A percentile compares a stretch with the other conserved stretches of the same genome.
Evolutionary conservation across 1,284 basidiomycete species (phyloP).

Genomic region (Albatrellus sp.): DNA sequence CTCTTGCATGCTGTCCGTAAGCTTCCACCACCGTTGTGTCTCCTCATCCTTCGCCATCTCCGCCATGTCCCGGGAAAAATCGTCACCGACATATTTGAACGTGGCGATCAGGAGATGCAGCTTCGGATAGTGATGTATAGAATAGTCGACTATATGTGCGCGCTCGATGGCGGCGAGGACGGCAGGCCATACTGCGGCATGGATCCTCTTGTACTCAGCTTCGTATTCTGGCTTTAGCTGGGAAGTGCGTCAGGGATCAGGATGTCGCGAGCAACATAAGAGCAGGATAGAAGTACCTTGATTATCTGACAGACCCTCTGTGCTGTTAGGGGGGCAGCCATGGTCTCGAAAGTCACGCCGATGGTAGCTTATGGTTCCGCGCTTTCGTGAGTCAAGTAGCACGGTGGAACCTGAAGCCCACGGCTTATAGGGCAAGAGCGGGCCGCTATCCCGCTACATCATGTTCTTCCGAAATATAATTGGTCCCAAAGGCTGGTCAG

Average conservation of each 20-base stretch:
- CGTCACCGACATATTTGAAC: conserved; percentile 50
- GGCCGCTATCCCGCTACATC: no score
- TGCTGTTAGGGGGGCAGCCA: background rate
- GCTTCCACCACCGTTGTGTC: conserved; percentile 65
- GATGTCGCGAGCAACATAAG: background rate
- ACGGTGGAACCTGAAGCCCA: no score
- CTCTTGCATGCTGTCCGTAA: conserved; percentile 72
- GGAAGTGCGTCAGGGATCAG: conserved; percentile 3
- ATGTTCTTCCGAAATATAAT: no score
- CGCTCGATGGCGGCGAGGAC: conserved; percentile 55
- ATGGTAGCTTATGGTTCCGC: no score
- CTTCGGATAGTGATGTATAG: conserved; percentile 57
- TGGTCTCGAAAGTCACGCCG: no score
- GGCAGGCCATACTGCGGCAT: conserved; percentile 58
- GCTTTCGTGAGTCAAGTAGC: no score
- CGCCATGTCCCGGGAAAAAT: conserved; percentile 60
- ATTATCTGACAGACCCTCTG: background rate
- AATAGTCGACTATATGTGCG: conserved; percentile 67
- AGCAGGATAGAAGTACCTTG: background rate
- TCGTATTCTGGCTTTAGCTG: conserved; percentile 52
- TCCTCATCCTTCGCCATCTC: conserved; percentile 50
- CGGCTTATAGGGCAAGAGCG: no score
- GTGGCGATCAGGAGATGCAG: conserved; percentile 57
- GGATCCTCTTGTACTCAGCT: conserved; percentile 59
- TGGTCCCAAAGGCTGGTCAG: no score